Evolutionary conservation across 75 land plant species (phyloP), one percentile per base, ranked within the genome.

Genomic region (Pseudotsuga menziesii): DNA sequence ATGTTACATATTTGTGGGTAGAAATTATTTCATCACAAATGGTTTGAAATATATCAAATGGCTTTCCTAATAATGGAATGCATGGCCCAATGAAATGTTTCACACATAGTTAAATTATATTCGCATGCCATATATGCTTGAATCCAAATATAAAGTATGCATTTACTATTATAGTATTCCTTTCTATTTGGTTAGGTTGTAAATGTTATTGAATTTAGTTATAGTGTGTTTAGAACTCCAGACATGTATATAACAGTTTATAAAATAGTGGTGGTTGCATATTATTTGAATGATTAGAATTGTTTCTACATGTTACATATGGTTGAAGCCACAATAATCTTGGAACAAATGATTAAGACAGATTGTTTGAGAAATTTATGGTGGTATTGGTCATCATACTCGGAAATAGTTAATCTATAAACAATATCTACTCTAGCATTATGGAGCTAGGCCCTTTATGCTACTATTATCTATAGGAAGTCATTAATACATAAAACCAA

Each of bases 321-420:
- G 89, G 83, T 92, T 81, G 89, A 93, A 81, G 94, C 97, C n/a
- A 87, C 83, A 11, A 82, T 90, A 35, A 52, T 86, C 25, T 67
- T 96, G 23, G 94, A 96, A 77, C 87, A 90, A 63, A 88, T 94
- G 94, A 90, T 96, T 44, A 91, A 87, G 76, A 78, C 91, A 35
- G 91, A 91, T 5, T 86, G 75, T 76, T 71, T 96, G 76, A 91
- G 72, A 57, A 89, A 83, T 74, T 70, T 72, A 14, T 93, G 97
- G 97, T 91, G 94, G 88, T 89, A 90, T 77, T 96, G 98, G 97
- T 91, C 98, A 48, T 96, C 98, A 36, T 80, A 90, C 15, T 83
- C 96, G 2, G 91, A 89, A 39, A 94, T 92, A 35, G 91, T 85
- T 9, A 90, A 85, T 57, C 84, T 81, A 16, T 75, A 90, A 55